These are phyloP conservation scores for Melampsora medusae DNA, from an alignment of 1,284 basidiomycete genomes.

Conservation along the genomic window DNA sequence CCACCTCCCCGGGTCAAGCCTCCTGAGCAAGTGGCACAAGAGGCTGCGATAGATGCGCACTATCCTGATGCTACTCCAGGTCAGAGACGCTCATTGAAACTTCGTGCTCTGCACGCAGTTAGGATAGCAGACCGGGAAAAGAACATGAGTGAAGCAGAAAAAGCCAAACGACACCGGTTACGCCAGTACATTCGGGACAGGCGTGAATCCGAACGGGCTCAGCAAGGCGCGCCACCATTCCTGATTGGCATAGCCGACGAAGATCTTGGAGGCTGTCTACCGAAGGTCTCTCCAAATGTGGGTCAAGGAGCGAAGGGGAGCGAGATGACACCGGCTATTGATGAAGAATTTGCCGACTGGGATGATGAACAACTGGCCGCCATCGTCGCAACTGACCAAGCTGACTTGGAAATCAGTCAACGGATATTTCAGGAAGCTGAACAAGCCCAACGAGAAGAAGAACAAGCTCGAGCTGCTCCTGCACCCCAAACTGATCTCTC, in stretches of 20 bases:
- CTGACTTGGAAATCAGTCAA: background rate
- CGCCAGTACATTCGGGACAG: conserved; percentile 23
- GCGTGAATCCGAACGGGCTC: conserved; percentile 7
- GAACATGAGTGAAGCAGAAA: conserved; percentile 29
- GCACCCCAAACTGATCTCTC: background rate
- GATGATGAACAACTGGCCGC: conserved; percentile 1
- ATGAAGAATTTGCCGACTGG: background rate
- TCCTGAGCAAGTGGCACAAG: conserved; percentile 28
- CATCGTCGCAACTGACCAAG: background rate
- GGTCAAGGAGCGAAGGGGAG: background rate
- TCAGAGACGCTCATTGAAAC: conserved; percentile 27
- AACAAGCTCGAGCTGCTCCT: conserved; percentile 2
- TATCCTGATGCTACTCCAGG: conserved; percentile 30
- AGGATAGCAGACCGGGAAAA: conserved; percentile 22
- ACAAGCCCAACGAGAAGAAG: background rate
- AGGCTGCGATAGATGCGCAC: conserved; percentile 34
- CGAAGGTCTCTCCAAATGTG: background rate
- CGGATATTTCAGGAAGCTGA: background rate
- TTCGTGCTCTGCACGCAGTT: conserved; percentile 35
- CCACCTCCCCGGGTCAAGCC: conserved; percentile 13
- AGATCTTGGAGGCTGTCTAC: background rate
- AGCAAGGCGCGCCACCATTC: conserved; percentile 2
- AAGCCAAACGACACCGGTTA: conserved; percentile 13
- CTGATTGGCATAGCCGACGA: conserved; percentile 1
- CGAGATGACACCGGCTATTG: background rate